Evolutionary conservation across 106 monocot genomes (phyloP), one percentile per base, ranked within the genome.

Genomic region (Allium cepa): DNA sequence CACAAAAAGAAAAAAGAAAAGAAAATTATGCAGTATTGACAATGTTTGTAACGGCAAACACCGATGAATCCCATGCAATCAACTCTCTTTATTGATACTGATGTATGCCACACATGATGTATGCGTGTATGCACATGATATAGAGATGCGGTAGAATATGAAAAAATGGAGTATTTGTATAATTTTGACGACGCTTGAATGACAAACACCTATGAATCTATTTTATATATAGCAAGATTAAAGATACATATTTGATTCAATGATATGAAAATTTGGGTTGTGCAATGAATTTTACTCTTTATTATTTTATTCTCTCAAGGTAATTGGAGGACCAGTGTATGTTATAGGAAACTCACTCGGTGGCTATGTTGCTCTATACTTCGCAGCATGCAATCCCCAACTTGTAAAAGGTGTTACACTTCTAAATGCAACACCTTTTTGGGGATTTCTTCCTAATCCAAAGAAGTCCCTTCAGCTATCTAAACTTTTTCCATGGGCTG

Each of bases 401-500:
- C 86, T 97, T 27, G 88, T 89, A 49, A 97, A 89, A 65, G 96
- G 96, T 45, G 79, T 97, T 71, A 87, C 92, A 49, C 61, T 97
- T 59, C 84, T 97, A n/a, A 97, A 97, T 79, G 96, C 96, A 50
- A 86, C 96, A 46, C 96, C 96, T 56, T 97, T 97, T 73, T 97
- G 96, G 96, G 96, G 96, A 64, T 82, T 97, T 57, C 84, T 97
- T 27, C 96, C 96, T 4, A 97, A 92, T 70, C 88, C 92, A 10
- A 53, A 69, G 36, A 86, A 61, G 72, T 97, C 96, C 10, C 92
- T 92, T 46, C 72, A 71, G 48, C 62, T 88, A 62, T 84, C 88
- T 51, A 97, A 84, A 69, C 61, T 97, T 46, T 86, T 97, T 48
- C 88, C 92, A 45, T 97, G 92, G 96, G 75, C 91, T 47, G 96